Conservation (phyloP, 2,329 filamentous ascomycete genomes). For the Xylaria sp. region DNA sequence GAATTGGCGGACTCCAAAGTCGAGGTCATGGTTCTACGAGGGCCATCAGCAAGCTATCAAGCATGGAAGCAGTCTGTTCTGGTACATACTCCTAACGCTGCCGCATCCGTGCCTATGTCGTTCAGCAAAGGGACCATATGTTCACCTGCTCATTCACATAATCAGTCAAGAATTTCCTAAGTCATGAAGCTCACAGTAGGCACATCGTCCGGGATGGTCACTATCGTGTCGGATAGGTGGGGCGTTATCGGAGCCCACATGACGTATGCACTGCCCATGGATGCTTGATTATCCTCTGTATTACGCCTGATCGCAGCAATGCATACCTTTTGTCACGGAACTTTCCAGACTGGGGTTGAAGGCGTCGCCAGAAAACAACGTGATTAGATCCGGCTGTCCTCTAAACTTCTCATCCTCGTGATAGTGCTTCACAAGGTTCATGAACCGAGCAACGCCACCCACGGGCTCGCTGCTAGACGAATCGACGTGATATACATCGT, state of each 20-base stretch:
- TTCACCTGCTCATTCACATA: constrained; percentile 49
- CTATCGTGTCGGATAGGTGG: not conserved
- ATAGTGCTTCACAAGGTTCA: constrained; percentile 77
- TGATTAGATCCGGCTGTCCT: constrained; percentile 68
- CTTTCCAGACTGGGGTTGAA: constrained; percentile 92
- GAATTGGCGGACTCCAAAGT: constrained; percentile 86
- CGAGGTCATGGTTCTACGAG: constrained; percentile 81
- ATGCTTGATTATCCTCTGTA: not conserved
- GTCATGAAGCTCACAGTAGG: not conserved
- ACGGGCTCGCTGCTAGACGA: constrained; percentile 75
- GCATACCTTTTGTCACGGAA: constrained; percentile 79
- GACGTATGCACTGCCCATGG: not conserved
- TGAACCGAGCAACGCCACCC: constrained; percentile 80
- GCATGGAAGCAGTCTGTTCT: not conserved
- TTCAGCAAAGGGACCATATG: constrained; percentile 92
- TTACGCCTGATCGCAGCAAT: constrained; percentile 1
- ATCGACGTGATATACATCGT: constrained; percentile 93
- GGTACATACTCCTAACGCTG: constrained; percentile 75
- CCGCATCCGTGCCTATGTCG: constrained; percentile 72
- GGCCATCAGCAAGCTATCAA: constrained; percentile 18
- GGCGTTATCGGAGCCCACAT: not conserved
- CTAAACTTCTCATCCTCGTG: constrained; percentile 61
- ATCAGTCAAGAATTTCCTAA: constrained; percentile 8
- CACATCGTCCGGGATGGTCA: not conserved
- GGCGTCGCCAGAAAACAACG: constrained; percentile 88